Evolutionary conservation across 768 basidiomycete species (phyloP), one percentile per base, ranked within the genome.

Genomic region (Leucogyrophana mollusca): DNA sequence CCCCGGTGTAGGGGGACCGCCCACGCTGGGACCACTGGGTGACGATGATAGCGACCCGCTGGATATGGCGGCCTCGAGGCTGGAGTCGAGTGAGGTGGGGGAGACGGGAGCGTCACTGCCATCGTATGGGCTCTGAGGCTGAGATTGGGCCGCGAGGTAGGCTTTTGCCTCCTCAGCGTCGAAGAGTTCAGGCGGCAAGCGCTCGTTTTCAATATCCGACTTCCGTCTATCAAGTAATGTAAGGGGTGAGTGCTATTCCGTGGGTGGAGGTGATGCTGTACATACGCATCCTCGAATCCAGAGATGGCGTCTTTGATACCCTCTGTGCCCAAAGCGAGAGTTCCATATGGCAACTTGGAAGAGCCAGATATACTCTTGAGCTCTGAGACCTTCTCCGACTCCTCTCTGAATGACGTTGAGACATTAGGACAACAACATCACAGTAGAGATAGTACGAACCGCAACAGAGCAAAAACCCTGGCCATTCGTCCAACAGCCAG

Each of bases 181-280:
- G 62, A 92, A 87, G 14, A 99, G 76, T 13, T 97, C 93, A 2
- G 95, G 95, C 2, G 95, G 96, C n/a, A 98, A 74, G 25, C 94
- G 87, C 68, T 99, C 96, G 69, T 98, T 98, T 70, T 98, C 95
- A 55, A 98, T 97, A 73, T 98, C 96, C 35, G 90, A 92, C 72
- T 94, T 94, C 50, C 94, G 92, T 34, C 93, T 94, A 54, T 33
- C 47, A 23, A 16, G 35, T 16, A 37, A 2, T 10, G 41, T 13
- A 20, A 25, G 46, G 37, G 22, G 21, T 40, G 41, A 45, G 34
- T 27, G 24, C 43, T 9, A 18, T 24, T n/a, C 17, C 10, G 23
- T 40, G 22, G 34, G 39, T 33, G 27, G 7, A 43, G 35, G 34
- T 32, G 30, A 35, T 20, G 7, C 8, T 21, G 25, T 4, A 86